phyloP scores from a whole-genome alignment of 805 yeast genomes.

The Suhomyces sp. region DNA sequence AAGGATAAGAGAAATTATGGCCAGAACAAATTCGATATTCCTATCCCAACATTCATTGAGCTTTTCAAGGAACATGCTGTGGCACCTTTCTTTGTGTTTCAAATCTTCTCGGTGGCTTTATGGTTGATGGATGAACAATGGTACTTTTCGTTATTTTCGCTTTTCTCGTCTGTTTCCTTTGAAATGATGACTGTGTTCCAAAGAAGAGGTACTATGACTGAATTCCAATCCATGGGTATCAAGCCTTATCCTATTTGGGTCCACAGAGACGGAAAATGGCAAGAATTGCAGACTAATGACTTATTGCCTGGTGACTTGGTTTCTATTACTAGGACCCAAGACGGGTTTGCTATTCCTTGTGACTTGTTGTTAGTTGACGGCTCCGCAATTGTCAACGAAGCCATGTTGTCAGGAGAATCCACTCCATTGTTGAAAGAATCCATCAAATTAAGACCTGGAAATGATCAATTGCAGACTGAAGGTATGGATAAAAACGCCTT shows the following conservation, averaged over 20 bases:
- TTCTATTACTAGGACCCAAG: conserved; percentile 82
- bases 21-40: conserved; percentile 85
- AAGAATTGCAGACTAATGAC: conserved; percentile 62
- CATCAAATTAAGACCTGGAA: conserved; percentile 72
- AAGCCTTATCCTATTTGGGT: conserved; percentile 82
- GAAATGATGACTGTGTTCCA: conserved; percentile 95
- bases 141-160: conserved; percentile 88
- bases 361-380: conserved; percentile 86
- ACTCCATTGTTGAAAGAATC: conserved; percentile 95
- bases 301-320: conserved; percentile 90
- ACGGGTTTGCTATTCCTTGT: conserved; percentile 92
- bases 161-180: conserved; percentile 88
- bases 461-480: conserved; percentile 67
- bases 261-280: conserved; percentile 71
- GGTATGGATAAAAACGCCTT: conserved; percentile 86
- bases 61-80: conserved; percentile 96
- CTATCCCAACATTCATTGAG: conserved; percentile 87
- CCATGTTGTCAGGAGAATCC: conserved; percentile 98
- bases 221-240: conserved; percentile 95
- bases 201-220: conserved; percentile 90
- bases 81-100: conserved; percentile 97
- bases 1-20: conserved; percentile 65
- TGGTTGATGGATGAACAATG: conserved; percentile 97
- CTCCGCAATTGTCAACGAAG: conserved; percentile 94
- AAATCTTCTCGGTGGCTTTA: conserved; percentile 88